Evolutionary conservation across 129 eudicot species (phyloP), one percentile per base, ranked within the genome.

Genomic region (Flaveria bidentis): DNA sequence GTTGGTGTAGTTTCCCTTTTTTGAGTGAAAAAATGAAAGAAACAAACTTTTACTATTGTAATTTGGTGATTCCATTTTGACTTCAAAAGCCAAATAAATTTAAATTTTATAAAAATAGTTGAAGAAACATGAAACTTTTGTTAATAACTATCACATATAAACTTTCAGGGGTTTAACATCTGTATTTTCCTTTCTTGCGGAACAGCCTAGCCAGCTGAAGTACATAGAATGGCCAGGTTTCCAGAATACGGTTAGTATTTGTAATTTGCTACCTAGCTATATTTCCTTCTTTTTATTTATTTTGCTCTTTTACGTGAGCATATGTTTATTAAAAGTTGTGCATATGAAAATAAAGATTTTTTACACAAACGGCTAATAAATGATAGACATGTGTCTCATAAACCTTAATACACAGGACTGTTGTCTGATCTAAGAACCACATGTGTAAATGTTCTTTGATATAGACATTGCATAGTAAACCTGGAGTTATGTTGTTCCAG

Each of bases 161-260:
- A 57, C 52, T 78, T 88, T 56, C 89, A 91, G 97, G 88, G 81
- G 76, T 56, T 45, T 82, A 71, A 85, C 62, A 51, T 75, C 83
- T 53, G 78, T 91, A 52, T 42, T 88, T 67, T 71, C 45, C 8
- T 95, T 95, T 86, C 79, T 95, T 4, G 81, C 76, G 50, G 90
- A 91, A 81, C 99, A 95, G 69, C 97, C 99, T 51, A 83, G 94
- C 70, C 96, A 95, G 85, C 87, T 95, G 69, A 95, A 87, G 89
- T 84, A 88, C 87, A 87, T 90, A 53, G 98, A 93, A 74, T 93
- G 98, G 98, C 98, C 97, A 52, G 87, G 91, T 81, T 90, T 93
- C 76, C 92, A 82, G 80, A 89, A 87, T 77, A 90, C 98, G 88
- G 97, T 90, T 72, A 82, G 96, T 87, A 23, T 55, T 64, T 72